Conservation (phyloP, 495 filamentous ascomycete species). For the Podospora bellae-mahoneyi region DNA sequence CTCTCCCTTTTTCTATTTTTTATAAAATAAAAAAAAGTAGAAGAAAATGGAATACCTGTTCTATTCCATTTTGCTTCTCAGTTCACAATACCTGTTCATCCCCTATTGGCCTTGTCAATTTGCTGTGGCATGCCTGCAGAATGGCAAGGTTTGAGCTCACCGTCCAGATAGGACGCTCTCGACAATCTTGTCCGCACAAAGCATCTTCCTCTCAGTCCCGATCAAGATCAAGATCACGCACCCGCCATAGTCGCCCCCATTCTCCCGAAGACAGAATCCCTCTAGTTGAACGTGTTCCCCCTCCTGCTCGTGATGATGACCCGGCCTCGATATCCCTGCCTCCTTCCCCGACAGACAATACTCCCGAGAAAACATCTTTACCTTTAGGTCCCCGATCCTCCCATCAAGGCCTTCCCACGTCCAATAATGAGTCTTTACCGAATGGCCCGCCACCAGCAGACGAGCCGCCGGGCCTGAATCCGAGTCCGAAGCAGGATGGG, state of each 20-base stretch:
- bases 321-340: slow-evolving; percentile 4
- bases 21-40: too few species aligned
- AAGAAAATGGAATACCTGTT: too few species aligned
- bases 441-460: not conserved
- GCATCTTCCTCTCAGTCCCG: not conserved
- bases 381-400: not conserved
- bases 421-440: not conserved
- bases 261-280: slow-evolving; percentile 4
- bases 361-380: not conserved
- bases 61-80: too few species aligned
- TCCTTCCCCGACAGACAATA: slow-evolving; percentile 1
- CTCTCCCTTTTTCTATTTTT: too few species aligned
- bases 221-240: not conserved
- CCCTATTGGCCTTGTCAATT: too few species aligned
- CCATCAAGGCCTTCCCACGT: not conserved
- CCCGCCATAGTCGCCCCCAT: too few species aligned
- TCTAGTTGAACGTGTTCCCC: not conserved
- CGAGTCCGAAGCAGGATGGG: not conserved
- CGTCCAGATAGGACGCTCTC: slow-evolving; percentile 3
- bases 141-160: slow-evolving; percentile 3
- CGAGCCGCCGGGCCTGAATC: not conserved
- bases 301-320: not conserved
- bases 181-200: not conserved
- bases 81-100: too few species aligned
- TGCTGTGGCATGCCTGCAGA: not conserved